phyloP scores from a whole-genome alignment of 164 flowering plant genomes.

The Aristolochia fimbriata region DNA sequence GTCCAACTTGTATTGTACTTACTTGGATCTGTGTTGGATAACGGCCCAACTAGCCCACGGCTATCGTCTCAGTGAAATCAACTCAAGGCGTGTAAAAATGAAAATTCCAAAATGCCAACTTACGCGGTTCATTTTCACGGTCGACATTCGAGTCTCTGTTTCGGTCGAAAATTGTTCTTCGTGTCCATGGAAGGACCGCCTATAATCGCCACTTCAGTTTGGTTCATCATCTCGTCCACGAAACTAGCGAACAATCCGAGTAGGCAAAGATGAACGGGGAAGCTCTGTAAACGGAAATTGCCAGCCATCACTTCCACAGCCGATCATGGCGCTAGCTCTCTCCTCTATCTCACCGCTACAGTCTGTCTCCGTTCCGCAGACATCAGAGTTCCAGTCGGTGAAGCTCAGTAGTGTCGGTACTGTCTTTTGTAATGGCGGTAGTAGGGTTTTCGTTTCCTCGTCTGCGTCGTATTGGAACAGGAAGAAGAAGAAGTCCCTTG shows the following conservation, averaged over 20 bases:
- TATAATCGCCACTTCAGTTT: too few relatives aligned
- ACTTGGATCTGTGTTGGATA: too few relatives aligned
- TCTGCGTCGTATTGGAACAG: slow-evolving; percentile 3
- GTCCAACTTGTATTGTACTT: too few relatives aligned
- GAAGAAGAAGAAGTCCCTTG: slow-evolving; percentile 2
- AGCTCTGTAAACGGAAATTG: neutral
- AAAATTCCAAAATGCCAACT: too few relatives aligned
- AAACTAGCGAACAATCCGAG: neutral
- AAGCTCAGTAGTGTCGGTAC: slow-evolving; percentile 9
- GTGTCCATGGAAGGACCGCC: neutral
- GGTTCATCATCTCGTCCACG: neutral
- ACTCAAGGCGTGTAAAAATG: too few relatives aligned
- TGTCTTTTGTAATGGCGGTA: slow-evolving; percentile 26
- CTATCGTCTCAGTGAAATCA: too few relatives aligned
- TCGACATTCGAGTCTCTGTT: too few relatives aligned
- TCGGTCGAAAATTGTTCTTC: neutral
- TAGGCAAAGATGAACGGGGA: neutral
- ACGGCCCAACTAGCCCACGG: too few relatives aligned
- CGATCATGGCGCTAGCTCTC: slow-evolving; percentile 8
- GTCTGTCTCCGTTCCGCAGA: neutral
- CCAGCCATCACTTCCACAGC: neutral
- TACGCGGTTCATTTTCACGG: too few relatives aligned
- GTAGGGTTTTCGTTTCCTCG: slow-evolving; percentile 15
- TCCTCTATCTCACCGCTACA: slow-evolving; percentile 8
- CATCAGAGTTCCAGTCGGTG: slow-evolving; percentile 11